Evolutionary conservation across 73 alveolate species (phyloP), one percentile per base, ranked within the genome.

Genomic region (Paramecium sonneborni): DNA sequence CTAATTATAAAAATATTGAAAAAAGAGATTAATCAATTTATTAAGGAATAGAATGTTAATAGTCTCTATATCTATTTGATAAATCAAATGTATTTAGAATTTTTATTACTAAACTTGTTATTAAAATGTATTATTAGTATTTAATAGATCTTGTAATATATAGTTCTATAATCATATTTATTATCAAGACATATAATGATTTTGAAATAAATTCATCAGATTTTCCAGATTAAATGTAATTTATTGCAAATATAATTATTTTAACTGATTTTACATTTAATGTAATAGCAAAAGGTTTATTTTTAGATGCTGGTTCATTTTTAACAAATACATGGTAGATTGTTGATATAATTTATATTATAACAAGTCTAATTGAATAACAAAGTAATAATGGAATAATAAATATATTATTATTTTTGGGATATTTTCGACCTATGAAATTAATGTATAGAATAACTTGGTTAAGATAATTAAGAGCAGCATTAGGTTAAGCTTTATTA

Each of bases 361-460:
- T 74, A 34, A 28, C 58, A 35, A 30, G 14, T 38, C 57, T 74
- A 6, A 35, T 74, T 14, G 4, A 74, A 30, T 35, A 38, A 14
- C 10, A 43, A 35, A 15, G 6, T 10, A 52, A 18, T 52, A 52
- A 52, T 32, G 6, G 5, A 38, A 35, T 35, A 8, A 30, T 38
- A 74, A n/a, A 11, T 2, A n/a, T 74, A 32, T 74, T 74, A n/a
- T 35, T 74, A 35, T 38, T 30, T 74, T 12, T 74, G 46, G 46
- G 46, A 34, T 74, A 74, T 21, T 74, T 74, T 35, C 18, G 87
- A 74, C 87, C 87, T 3, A 74, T 74, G 87, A 74, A 43, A 74
- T 74, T 74, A 10, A 21, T 74, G 37, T 21, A 38, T 14, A 74
- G 21, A n/a, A 32, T 74, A 15, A 21, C 18, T 5, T 38, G 46